Evolutionary conservation across 2,329 filamentous ascomycete genomes (phyloP).

Genomic region (Ascocoryne sarcoides): DNA sequence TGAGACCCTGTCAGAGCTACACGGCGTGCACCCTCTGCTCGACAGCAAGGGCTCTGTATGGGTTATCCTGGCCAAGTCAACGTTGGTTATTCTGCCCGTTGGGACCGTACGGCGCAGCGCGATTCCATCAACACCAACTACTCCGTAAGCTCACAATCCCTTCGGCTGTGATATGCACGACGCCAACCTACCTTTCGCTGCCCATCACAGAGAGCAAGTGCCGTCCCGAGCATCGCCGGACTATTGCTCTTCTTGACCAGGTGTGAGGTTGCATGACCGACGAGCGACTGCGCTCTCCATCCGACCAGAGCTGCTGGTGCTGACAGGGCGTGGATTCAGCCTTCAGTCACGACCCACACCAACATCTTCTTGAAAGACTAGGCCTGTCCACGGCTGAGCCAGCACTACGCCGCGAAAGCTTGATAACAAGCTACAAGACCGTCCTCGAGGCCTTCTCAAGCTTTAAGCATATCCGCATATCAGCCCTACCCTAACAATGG

Average conservation of each 20-base stretch:
- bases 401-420: constrained; percentile 8
- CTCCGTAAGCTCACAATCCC: no score
- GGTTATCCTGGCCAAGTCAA: constrained; percentile 12
- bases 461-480: constrained; percentile 15
- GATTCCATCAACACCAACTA: no score
- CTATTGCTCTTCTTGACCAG: neutral
- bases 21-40: neutral
- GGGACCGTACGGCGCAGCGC: no score
- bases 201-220: neutral
- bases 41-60: constrained; percentile 1
- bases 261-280: neutral
- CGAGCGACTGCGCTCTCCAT: neutral
- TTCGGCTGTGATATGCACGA: neutral
- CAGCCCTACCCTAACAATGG: constrained; percentile 34
- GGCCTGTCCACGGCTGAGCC: constrained; percentile 9
- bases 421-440: constrained; percentile 11
- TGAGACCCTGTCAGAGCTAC: neutral
- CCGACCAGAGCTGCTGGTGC: neutral
- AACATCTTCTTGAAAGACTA: constrained; percentile 6
- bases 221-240: neutral
- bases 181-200: neutral
- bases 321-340: constrained; percentile 18
- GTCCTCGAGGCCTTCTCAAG: constrained; percentile 11
- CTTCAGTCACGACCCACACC: constrained; percentile 21
- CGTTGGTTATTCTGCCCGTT: constrained; percentile 9